Conservation (phyloP, 169 alveolate species). For the Neospora caninum region DNA sequence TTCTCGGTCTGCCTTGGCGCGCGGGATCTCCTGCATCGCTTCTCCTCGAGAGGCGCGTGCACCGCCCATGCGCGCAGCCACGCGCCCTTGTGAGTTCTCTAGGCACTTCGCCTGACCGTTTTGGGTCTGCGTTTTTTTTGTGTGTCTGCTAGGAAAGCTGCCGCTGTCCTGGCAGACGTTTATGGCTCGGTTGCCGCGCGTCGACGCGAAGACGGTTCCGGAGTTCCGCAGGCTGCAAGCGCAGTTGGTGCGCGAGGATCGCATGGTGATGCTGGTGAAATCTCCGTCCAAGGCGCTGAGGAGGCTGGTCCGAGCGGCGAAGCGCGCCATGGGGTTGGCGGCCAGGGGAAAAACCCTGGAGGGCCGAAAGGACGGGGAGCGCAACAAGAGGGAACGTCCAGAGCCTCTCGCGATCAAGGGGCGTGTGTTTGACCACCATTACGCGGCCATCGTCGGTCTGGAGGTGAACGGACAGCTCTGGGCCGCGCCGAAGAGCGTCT, state of each 20-base stretch:
- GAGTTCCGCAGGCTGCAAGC: background rate
- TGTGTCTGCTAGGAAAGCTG: background rate
- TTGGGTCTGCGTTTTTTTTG: background rate
- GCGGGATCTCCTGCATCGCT: too few species aligned
- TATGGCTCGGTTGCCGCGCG: background rate
- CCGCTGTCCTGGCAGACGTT: background rate
- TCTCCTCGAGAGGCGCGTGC: too few species aligned
- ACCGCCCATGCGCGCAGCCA: too few species aligned
- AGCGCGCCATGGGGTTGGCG: background rate
- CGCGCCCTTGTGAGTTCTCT: too few species aligned
- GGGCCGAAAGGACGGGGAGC: background rate
- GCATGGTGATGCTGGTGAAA: background rate
- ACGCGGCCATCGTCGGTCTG: background rate
- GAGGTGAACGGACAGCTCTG: conserved; percentile 3
- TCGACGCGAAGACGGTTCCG: background rate
- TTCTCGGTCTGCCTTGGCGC: too few species aligned
- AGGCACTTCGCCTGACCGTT: too few species aligned
- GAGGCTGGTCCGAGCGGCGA: background rate
- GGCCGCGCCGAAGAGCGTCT: background rate
- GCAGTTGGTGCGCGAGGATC: background rate
- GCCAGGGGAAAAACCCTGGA: background rate
- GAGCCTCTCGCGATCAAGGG: conserved; percentile 3
- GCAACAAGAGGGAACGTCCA: too few species aligned
- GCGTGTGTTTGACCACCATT: background rate
- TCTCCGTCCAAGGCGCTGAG: background rate